Evolutionary conservation across 768 basidiomycete species (phyloP), one percentile per base, ranked within the genome.

Genomic region (Lactifluus echinatus): DNA sequence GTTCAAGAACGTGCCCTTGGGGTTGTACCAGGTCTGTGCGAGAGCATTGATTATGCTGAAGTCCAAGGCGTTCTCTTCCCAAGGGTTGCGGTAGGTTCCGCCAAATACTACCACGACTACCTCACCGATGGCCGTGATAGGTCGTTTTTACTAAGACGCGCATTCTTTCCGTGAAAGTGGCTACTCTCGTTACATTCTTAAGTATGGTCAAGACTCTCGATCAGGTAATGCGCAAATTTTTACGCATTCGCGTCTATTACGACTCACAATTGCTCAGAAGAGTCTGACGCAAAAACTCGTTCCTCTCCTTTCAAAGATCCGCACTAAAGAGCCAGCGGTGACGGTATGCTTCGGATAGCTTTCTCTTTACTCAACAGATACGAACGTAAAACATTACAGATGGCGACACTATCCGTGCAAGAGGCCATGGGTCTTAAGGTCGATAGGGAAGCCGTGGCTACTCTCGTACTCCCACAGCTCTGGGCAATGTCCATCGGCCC

Each of bases 401-500:
- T 93, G 83, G 88, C 89, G 2, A 92, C 92, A 0, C 74, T 93
- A 42, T 80, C 79, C 21, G 92, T 97, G 0, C 94, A 97, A 72
- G 93, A 94, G 69, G 91, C 91, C 0, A 97, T 96, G 94, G 93
- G 94, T 8, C 79, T 83, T 63, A 96, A 95, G 68, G 85, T 97
- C 2, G 94, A 96, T 64, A 81, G 93, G 47, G 92, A 94, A 70
- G 91, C 93, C 10, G 68, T 82, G 12, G 81, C 81, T 0, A 79
- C 79, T 0, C 67, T 82, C 15, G 80, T 84, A 2, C 69, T 84
- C 5, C 82, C 82, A 8, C 82, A 84, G 59, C 64, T 73, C 8
- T 99, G 96, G 96, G 76, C 87, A 3, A 97, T 99, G 93, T 93
- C 89, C 3, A 95, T 98, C 75, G 94, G 93, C 24, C 94, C 94